Percentiles rank a stretch among this genome's conserved stretches.
These are phyloP conservation scores for Pseudevernia furfuracea DNA, from an alignment of 495 filamentous ascomycete species.

Conservation along the genomic window DNA sequence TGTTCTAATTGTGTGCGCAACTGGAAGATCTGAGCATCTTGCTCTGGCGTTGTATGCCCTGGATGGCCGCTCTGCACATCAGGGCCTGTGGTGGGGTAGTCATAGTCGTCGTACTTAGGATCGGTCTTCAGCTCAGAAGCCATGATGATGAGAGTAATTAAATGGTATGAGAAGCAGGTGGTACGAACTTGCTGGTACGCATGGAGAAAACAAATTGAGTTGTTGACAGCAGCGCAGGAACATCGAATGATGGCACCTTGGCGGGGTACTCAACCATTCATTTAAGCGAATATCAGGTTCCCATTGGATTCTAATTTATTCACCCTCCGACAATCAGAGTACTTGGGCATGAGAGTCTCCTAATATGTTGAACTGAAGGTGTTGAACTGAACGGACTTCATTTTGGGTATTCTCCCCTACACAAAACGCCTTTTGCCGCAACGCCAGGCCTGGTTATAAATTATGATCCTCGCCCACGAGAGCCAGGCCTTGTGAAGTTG, in stretches of 20 bases:
- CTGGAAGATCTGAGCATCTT: constrained; percentile 85
- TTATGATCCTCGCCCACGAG: constrained; percentile 26
- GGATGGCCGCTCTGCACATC: constrained; percentile 68
- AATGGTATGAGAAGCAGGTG: neutral
- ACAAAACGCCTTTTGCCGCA: constrained; percentile 12
- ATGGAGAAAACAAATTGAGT: neutral
- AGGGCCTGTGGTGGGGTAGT: constrained; percentile 75
- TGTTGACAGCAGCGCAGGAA: neutral
- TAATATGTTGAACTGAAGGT: neutral
- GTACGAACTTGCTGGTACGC: neutral
- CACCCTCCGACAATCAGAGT: neutral
- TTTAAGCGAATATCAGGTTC: constrained; percentile 15
- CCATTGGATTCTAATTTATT: neutral
- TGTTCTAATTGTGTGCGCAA: constrained; percentile 77
- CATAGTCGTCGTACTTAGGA: constrained; percentile 92
- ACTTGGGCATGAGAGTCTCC: neutral
- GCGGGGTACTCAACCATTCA: constrained; percentile 2
- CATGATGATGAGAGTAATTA: constrained; percentile 27
- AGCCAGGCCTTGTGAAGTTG: constrained; percentile 24
- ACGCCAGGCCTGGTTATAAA: constrained; percentile 11
- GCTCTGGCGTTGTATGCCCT: constrained; percentile 75
- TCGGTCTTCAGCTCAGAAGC: constrained; percentile 52
- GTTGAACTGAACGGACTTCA: neutral
- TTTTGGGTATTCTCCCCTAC: constrained; percentile 4
- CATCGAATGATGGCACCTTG: neutral